A percentile compares a stretch with the other conserved stretches of the same genome.
These are phyloP conservation scores for Avicennia marina DNA, from an alignment of 257 asterid genomes.

Conservation along the genomic window DNA sequence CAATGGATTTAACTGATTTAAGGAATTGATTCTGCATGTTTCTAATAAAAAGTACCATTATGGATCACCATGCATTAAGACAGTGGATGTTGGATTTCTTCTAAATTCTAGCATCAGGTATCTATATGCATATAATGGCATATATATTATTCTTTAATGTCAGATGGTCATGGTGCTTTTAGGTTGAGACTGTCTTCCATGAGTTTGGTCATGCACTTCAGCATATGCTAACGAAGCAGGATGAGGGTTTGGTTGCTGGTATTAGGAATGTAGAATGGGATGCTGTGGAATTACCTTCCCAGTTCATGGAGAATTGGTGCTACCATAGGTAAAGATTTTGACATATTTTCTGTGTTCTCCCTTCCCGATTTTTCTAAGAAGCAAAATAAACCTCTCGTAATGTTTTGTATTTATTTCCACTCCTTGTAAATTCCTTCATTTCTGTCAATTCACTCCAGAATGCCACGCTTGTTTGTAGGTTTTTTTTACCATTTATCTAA, in stretches of 20 bases:
- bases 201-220: constrained; percentile 99
- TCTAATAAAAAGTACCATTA: too few species aligned
- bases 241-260: constrained; percentile 99
- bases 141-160: constrained; percentile 5
- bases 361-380: neutral
- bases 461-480: neutral
- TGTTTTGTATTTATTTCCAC: neutral
- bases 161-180: constrained; percentile 22
- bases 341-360: neutral
- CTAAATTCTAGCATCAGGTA: neutral
- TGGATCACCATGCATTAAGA: too few species aligned
- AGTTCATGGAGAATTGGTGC: constrained; percentile 99
- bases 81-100: too few species aligned
- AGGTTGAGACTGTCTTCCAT: constrained; percentile 99
- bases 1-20: too few species aligned
- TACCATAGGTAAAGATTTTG: constrained; percentile 64
- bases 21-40: too few species aligned
- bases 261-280: constrained; percentile 94
- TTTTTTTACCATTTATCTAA: constrained; percentile 1
- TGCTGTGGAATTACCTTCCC: constrained; percentile 97
- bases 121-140: neutral
- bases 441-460: neutral
- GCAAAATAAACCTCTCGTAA: neutral
- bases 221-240: constrained; percentile 96
- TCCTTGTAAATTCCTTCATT: neutral